Conservation (phyloP, 495 filamentous ascomycete species). For the Neurospora tetrasperma region DNA sequence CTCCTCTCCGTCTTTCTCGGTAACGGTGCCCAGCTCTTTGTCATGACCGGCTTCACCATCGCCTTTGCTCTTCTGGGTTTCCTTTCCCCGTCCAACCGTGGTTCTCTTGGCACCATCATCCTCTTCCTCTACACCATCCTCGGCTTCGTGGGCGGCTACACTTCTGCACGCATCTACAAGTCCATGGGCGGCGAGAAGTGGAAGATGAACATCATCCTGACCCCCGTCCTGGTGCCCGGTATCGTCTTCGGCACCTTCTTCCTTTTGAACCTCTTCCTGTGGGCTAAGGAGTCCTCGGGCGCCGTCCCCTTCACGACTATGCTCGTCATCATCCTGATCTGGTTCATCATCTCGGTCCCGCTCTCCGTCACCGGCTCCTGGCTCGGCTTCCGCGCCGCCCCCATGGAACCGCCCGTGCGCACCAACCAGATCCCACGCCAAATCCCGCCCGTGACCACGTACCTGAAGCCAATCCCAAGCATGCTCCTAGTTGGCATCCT, state of each 20-base stretch:
- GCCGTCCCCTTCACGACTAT: conserved; percentile 96
- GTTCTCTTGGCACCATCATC: conserved; percentile 83
- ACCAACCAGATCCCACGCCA: conserved; percentile 98
- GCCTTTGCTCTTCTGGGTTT: conserved; percentile 89
- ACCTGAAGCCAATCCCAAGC: conserved; percentile 73
- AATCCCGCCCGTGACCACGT: conserved; percentile 72
- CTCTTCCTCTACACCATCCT: conserved; percentile 87
- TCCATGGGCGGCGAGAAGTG: conserved; percentile 81
- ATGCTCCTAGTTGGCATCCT: conserved; percentile 84
- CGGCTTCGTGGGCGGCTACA: conserved; percentile 86
- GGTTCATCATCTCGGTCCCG: conserved; percentile 93
- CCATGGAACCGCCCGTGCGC: conserved; percentile 69
- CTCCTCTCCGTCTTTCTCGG: conserved; percentile 81
- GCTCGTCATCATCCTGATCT: conserved; percentile 84
- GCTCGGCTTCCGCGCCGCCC: conserved; percentile 65
- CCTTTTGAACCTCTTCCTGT: conserved; percentile 89
- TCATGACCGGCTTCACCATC: conserved; percentile 94
- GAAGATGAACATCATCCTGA: conserved; percentile 87
- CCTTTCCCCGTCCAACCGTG: conserved; percentile 87
- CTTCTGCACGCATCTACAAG: conserved; percentile 84
- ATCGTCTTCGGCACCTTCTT: conserved; percentile 87
- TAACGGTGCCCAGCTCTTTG: conserved; percentile 91
- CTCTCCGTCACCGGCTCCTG: conserved; percentile 85
- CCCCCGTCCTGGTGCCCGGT: conserved; percentile 74
- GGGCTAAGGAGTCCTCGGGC: conserved; percentile 80